These are phyloP conservation scores for Phytophthora vignae DNA, from an alignment of 352 stramenopile species.

Conservation along the genomic window DNA sequence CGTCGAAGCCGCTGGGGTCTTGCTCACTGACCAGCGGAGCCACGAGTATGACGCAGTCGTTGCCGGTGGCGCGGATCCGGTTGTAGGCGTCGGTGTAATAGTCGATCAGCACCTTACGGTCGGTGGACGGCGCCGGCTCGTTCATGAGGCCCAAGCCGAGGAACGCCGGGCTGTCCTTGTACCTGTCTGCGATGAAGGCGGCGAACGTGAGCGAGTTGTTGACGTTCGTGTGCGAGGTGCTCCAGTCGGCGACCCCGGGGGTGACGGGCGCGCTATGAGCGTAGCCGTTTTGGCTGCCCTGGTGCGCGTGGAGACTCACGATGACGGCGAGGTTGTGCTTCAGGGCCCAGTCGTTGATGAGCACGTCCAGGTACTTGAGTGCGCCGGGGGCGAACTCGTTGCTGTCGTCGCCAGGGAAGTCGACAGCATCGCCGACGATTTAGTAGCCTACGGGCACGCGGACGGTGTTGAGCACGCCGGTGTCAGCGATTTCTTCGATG, in stretches of 20 bases:
- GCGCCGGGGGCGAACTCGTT: conserved; percentile 23
- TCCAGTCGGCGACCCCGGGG: conserved; percentile 29
- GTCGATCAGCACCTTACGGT: conserved; percentile 21
- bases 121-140: conserved; percentile 39
- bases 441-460: conserved; percentile 40
- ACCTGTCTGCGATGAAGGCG: conserved; percentile 45
- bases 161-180: conserved; percentile 51
- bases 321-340: conserved; percentile 60
- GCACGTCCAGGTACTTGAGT: conserved; percentile 55
- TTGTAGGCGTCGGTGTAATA: conserved; percentile 42
- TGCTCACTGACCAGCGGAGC: conserved; percentile 52
- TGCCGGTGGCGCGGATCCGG: conserved; percentile 35
- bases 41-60: conserved; percentile 19
- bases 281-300: conserved; percentile 55
- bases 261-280: conserved; percentile 51
- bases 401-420: conserved; percentile 3
- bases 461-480: conserved; percentile 8
- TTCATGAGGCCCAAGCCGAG: conserved; percentile 65
- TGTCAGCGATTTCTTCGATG: conserved; percentile 1
- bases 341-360: conserved; percentile 54
- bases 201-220: conserved; percentile 45
- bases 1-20: conserved; percentile 6
- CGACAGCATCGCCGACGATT: conserved; percentile 37
- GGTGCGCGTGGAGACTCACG: conserved; percentile 42
- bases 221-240: conserved; percentile 20